Conservation (phyloP, 176 grass and related monocot species). For the Coix lacrymajobi region DNA sequence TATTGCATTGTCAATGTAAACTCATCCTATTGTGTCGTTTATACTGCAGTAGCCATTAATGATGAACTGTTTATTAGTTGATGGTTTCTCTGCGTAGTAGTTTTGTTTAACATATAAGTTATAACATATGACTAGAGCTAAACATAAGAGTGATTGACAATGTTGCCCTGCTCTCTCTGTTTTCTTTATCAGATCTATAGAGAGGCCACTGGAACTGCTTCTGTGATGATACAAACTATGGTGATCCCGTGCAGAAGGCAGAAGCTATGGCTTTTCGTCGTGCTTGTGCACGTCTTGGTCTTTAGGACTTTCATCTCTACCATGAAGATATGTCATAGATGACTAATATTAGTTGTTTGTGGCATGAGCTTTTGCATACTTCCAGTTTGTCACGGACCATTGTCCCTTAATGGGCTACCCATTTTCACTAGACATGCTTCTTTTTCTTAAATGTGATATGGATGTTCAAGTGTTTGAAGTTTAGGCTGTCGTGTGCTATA, state of each 20-base stretch:
- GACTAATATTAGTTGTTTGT: slow-evolving; percentile 22
- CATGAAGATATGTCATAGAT: slow-evolving; percentile 77
- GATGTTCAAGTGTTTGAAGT: slow-evolving; percentile 5
- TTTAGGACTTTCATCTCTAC: slow-evolving; percentile 97
- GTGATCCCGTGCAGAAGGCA: slow-evolving; percentile 93
- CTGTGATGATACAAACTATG: slow-evolving; percentile 52
- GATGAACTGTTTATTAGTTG: neutral
- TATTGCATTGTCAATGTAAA: neutral
- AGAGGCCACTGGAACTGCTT: slow-evolving; percentile 84
- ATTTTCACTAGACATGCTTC: slow-evolving; percentile 23
- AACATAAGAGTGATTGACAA: neutral
- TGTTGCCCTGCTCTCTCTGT: neutral
- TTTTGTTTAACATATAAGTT: neutral
- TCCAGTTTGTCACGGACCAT: neutral
- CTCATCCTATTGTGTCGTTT: neutral
- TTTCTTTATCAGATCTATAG: slow-evolving; percentile 58
- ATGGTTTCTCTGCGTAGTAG: neutral
- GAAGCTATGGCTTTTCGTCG: slow-evolving; percentile 98
- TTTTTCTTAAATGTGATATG: slow-evolving; percentile 17
- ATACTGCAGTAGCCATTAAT: neutral
- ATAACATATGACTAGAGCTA: neutral
- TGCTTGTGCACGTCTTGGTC: slow-evolving; percentile 89
- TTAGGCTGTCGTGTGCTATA: slow-evolving; percentile 19
- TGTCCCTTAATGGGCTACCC: slow-evolving; percentile 2
- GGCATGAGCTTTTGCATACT: slow-evolving; percentile 13